These are phyloP conservation scores for Tephrocybe sp. DNA, from an alignment of 768 basidiomycete species.

Conservation along the genomic window DNA sequence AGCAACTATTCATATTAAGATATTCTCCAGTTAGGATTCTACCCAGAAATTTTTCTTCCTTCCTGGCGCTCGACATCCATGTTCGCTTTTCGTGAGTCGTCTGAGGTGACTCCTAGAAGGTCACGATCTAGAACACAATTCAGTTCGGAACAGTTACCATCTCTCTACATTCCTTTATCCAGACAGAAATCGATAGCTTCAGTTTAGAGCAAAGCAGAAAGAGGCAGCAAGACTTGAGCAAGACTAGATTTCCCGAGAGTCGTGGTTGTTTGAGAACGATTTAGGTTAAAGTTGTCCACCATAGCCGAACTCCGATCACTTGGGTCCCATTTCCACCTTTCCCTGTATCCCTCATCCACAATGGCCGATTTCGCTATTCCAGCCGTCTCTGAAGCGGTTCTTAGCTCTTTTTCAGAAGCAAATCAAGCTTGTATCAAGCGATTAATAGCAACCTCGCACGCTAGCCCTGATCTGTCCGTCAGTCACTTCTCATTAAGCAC, in stretches of 20 bases:
- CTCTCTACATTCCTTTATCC: not conserved
- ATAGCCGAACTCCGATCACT: conserved; percentile 5
- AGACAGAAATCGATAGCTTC: not conserved
- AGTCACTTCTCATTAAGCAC: conserved; percentile 17
- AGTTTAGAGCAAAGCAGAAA: not conserved
- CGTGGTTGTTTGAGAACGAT: too few relatives aligned
- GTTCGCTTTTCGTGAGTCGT: not conserved
- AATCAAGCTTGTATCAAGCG: conserved; percentile 36
- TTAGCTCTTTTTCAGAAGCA: conserved; percentile 24
- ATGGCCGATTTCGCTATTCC: conserved; percentile 10
- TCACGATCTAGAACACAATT: too few relatives aligned
- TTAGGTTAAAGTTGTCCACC: too few relatives aligned
- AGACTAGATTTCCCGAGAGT: not conserved
- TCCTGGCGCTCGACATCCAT: too few relatives aligned
- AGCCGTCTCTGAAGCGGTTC: conserved; percentile 15
- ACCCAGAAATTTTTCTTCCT: too few relatives aligned
- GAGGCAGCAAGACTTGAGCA: not conserved
- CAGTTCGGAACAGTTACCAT: too few relatives aligned
- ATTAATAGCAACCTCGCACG: conserved; percentile 28
- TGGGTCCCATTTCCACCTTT: too few relatives aligned
- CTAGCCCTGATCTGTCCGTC: conserved; percentile 54
- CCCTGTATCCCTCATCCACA: not conserved
- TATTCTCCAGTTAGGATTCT: too few relatives aligned
- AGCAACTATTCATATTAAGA: too few relatives aligned
- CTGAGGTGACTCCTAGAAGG: too few relatives aligned